Evolutionary conservation across 1,284 basidiomycete genomes (phyloP), one percentile per base, ranked within the genome.

Genomic region (Vanrija humicola): DNA sequence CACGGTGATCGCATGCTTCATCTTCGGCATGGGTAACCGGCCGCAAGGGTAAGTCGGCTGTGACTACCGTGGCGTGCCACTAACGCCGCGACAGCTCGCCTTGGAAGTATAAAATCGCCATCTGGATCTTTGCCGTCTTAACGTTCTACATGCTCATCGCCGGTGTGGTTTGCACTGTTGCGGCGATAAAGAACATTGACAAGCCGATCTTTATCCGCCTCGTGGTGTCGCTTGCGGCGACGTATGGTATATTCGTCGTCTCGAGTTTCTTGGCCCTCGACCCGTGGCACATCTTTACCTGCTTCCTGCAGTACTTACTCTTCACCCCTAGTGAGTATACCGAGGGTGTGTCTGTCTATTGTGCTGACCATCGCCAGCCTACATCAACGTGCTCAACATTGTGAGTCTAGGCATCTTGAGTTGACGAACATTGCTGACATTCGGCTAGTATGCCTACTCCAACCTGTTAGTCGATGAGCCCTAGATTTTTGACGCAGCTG

Each of bases 21-120:
- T 98, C 18, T 89, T 98, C 73, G 89, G 91, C 0, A 94, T 98
- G 89, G 95, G 96, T 5, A 98, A 98, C 74, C 86, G 92, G 60
- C 95, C 95, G 1, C 84, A 86, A 76, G 87, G 90, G 83, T 90
- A 70, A 63, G 84, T 73, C n/a, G 7, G 28, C 6, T 7, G 7
- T 7, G 28, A 8, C 28, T 3, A 6, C 14, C n/a, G 7, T 45
- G 19, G 5, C 2, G 44, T 12, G 18, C 34, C 55, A 46, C 21
- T 54, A 10, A 16, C 39, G 28, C 40, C 19, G 29, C 21, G 21
- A 38, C 65, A 91, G 89, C 2, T 82, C 89, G 1, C 83, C 83
- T 62, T 86, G 84, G 82, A 96, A 96, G 79, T 97, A 96, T 77
- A 86, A 85, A 67, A 78, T 85, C 3, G 86, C 87, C 0, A 85